Evolutionary conservation across 306 rosid genomes (phyloP).

Genomic region (Acacia confusa): DNA sequence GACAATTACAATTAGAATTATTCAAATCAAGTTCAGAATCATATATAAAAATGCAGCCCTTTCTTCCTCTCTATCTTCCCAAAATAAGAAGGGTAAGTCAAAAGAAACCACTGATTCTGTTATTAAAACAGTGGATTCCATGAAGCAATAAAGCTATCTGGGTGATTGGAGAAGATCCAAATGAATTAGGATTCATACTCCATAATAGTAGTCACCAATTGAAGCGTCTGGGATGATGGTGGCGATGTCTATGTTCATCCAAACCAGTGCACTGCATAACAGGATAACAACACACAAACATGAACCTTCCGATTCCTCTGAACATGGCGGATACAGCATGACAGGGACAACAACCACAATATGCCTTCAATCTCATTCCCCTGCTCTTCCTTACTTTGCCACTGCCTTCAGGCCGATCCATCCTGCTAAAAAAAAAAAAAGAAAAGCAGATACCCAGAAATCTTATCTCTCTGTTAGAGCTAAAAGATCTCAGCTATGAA

Average conservation of each 20-base stretch:
- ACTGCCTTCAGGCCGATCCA: background rate
- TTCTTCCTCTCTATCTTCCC: background rate
- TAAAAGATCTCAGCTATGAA: background rate
- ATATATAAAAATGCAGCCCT: background rate
- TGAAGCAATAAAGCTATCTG: background rate
- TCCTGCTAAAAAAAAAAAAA: background rate
- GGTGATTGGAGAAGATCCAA: background rate
- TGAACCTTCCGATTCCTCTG: slow-evolving; percentile 63
- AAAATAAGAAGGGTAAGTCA: background rate
- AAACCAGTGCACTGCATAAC: slow-evolving; percentile 58
- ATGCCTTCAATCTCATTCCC: slow-evolving; percentile 16
- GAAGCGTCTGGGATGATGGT: slow-evolving; percentile 55
- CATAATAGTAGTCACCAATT: slow-evolving; percentile 16
- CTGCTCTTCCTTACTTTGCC: slow-evolving; percentile 33
- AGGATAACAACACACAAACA: slow-evolving; percentile 70
- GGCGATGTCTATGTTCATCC: slow-evolving; percentile 58
- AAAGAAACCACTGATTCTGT: background rate
- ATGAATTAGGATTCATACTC: background rate
- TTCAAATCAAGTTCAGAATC: slow-evolving; percentile 5
- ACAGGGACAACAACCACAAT: slow-evolving; percentile 37
- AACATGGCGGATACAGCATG: slow-evolving; percentile 43
- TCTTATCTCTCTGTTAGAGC: background rate
- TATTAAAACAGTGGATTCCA: slow-evolving; percentile 3
- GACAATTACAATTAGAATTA: background rate
- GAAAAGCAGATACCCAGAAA: slow-evolving; percentile 15